Base-by-base conservation (phyloP, 2,329 filamentous ascomycete species). In the Fusarium transvaalense region DNA sequence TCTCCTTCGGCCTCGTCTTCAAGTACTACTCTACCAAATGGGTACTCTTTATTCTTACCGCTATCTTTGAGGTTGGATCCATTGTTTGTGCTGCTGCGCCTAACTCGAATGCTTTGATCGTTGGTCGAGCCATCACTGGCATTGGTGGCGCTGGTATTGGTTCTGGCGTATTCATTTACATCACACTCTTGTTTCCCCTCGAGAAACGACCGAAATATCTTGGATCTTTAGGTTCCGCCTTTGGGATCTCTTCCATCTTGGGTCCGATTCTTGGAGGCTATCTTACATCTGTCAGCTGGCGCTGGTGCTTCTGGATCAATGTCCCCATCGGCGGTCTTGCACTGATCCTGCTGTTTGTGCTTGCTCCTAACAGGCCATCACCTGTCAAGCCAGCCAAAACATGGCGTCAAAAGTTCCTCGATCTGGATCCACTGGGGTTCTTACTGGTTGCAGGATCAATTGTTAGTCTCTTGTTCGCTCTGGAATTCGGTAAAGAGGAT, bases 271-370 rank as follows among this genome's bases (percentile, higher is more conserved):
- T 67, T 15, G 64, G 64, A 0, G 64, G 64, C 0, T 67, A 67
- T 19, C 64, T 67, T 3, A 67, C 64, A 2, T 59, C 63, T 3
- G 27, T 64, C 5, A 55, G 15, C 1, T 67, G 64, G 64, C 64
- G 64, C 6, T 67, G 64, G 64, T 67, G 64, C 13, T 67, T 67
- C n/a, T 67, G 64, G 64, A 67, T 67, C 25, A 67, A 67, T 2
- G 63, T 67, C 0, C 64, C 64, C 1, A 59, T 67, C 3, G 64
- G 64, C 0, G 64, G 58, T 7, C 37, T 67, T n/a, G 35, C 64
- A 0, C 35, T 67, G 0, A 13, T 63, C 1, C 45, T 67, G 5
- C 7, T 67, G 1, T 47, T 34, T 4, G 9, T 67, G 0, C 14
- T 67, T 6, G 57, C 64, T 1, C 64, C 64, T 0, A 51, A 63